phyloP scores from a whole-genome alignment of 805 yeast species.

The Ogataea minuta region DNA sequence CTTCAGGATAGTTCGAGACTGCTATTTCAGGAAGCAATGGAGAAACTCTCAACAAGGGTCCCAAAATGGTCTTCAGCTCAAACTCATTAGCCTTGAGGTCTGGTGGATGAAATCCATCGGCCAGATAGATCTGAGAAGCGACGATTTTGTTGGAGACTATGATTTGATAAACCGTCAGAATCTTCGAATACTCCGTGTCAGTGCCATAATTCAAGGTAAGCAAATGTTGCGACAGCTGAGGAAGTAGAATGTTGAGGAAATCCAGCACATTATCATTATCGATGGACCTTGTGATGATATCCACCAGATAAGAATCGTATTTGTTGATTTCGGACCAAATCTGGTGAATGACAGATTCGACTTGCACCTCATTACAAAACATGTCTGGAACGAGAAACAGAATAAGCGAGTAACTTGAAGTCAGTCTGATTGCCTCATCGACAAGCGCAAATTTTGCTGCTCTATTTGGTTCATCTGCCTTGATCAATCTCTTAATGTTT shows the following conservation, averaged over 20 bases:
- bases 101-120: slow-evolving; percentile 52
- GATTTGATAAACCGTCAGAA: slow-evolving; percentile 54
- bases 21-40: slow-evolving; percentile 61
- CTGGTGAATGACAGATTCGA: slow-evolving; percentile 29
- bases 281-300: slow-evolving; percentile 54
- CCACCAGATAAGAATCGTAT: slow-evolving; percentile 48
- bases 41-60: slow-evolving; percentile 73
- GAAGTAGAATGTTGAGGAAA: slow-evolving; percentile 52
- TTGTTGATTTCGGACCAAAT: slow-evolving; percentile 27
- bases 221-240: slow-evolving; percentile 39
- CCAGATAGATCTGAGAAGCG: slow-evolving; percentile 56
- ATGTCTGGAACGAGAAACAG: slow-evolving; percentile 68
- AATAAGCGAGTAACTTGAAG: slow-evolving; percentile 64
- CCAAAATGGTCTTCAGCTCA: slow-evolving; percentile 66
- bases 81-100: slow-evolving; percentile 49
- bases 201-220: slow-evolving; percentile 45
- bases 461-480: slow-evolving; percentile 39
- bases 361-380: slow-evolving; percentile 41
- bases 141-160: slow-evolving; percentile 60
- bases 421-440: slow-evolving; percentile 46
- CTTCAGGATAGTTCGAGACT: slow-evolving; percentile 41
- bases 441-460: slow-evolving; percentile 40
- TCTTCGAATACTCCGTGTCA: slow-evolving; percentile 47
- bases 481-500: slow-evolving; percentile 41
- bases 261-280: slow-evolving; percentile 68